Evolutionary conservation across 2,329 filamentous ascomycete genomes (phyloP).

Genomic region (Penicillium oxalicum): DNA sequence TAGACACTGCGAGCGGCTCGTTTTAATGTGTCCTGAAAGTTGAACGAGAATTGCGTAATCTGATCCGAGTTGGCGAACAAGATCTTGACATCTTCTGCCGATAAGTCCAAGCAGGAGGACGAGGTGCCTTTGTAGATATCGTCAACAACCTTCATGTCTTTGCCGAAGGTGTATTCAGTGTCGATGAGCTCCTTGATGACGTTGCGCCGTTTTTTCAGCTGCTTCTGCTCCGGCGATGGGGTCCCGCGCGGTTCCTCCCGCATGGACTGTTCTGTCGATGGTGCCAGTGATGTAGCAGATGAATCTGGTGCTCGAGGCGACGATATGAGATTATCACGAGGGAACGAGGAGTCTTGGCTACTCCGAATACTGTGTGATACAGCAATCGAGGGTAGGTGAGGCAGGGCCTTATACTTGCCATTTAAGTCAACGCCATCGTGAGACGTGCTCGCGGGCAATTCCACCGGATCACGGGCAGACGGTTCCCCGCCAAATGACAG

Average conservation of each 20-base stretch:
- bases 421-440: neutral
- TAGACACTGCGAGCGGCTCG: constrained; percentile 75
- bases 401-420: neutral
- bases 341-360: constrained; percentile 36
- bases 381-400: constrained; percentile 16
- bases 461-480: constrained; percentile 11
- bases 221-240: constrained; percentile 39
- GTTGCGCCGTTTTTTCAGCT: constrained; percentile 73
- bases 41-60: constrained; percentile 77
- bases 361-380: constrained; percentile 26
- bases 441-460: neutral
- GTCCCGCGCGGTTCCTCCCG: constrained; percentile 20
- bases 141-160: constrained; percentile 94
- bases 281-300: constrained; percentile 34
- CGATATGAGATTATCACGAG: constrained; percentile 22
- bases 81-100: constrained; percentile 75
- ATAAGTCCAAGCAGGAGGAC: constrained; percentile 71
- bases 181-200: constrained; percentile 89
- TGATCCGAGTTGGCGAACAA: constrained; percentile 92
- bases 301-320: constrained; percentile 32
- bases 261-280: constrained; percentile 25
- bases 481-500: constrained; percentile 40
- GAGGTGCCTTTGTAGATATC: constrained; percentile 97
- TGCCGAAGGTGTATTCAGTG: constrained; percentile 83
- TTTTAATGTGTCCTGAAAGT: constrained; percentile 74